Base-by-base conservation (phyloP, 2,329 filamentous ascomycete species). In the Intubia oerlemansii region DNA sequence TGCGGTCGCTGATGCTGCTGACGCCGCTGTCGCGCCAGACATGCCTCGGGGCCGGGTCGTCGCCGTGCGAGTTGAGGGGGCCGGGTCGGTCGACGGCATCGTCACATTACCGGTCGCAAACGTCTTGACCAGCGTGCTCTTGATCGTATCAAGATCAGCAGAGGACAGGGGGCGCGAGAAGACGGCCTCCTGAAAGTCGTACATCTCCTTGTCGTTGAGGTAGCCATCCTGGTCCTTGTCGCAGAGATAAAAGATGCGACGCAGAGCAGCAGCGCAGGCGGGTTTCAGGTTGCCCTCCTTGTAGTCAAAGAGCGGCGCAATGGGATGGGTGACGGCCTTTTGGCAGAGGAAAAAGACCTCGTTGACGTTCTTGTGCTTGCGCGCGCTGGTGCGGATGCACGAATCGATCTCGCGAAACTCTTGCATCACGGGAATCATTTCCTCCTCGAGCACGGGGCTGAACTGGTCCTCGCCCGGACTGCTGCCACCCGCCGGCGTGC, bases 321-420 rank as follows among this genome's bases (percentile, higher is more conserved):
- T 91, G 1, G 88, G 88, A 48, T 95, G 84, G 3, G 84, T 93
- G 41, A 98, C 85, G 12, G 88, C 88, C 46, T 95, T 95, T 50
- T 98, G 88, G 49, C 88, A 98, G 10, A 98, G 69, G 44, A 92
- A 95, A 54, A 98, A 95, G 34, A 85, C 81, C 49, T 85, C 84
- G 47, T 92, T 91, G 47, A 93, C 79, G 49, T 93, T 93, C 41
- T 76, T 72, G 45, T 92, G 81, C 43, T 92, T 80, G 41, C 80
- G 70, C 13, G 85, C 82, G 50, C 84, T 95, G 7, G 84, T 82
- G 32, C 88, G 68, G 45, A 98, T 95, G 51, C 88, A 98, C 1
- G 84, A 92, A 48, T 98, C 88, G 38, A 98, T 93, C 50, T 95
- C 88, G 46, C 92, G 85, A 53, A 95, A 98, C 53, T 98, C 88